Evolutionary conservation across 2,329 filamentous ascomycete genomes (phyloP).

Genomic region (Fusarium nodosum): DNA sequence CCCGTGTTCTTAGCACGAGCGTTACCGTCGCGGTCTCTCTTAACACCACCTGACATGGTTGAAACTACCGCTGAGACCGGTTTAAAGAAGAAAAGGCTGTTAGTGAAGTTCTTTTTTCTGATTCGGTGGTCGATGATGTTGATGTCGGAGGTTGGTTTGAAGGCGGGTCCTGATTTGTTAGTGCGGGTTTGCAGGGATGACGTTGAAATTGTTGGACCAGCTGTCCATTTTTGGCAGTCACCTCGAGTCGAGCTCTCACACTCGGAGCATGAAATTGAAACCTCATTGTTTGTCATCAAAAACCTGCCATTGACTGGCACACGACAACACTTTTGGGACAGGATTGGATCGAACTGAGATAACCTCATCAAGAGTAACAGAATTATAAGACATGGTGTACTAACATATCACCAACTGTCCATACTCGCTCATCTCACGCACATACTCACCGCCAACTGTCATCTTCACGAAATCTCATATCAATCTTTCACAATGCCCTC

Average conservation of each 20-base stretch:
- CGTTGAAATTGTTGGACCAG: slow-evolving; percentile 43
- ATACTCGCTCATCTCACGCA: slow-evolving; percentile 18
- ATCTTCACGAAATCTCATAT: slow-evolving; percentile 33
- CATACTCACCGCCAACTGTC: slow-evolving; percentile 47
- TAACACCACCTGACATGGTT: slow-evolving; percentile 35
- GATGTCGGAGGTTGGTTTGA: slow-evolving; percentile 41
- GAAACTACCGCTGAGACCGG: neutral
- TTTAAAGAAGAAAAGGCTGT: neutral
- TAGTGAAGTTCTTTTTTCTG: slow-evolving; percentile 6
- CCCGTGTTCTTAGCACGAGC: slow-evolving; percentile 56
- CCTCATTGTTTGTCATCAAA: slow-evolving; percentile 20
- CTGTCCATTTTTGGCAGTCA: slow-evolving; percentile 36
- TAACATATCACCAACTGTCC: neutral
- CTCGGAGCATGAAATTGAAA: slow-evolving; percentile 2
- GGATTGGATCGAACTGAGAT: neutral
- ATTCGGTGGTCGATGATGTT: slow-evolving; percentile 41
- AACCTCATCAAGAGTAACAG: neutral
- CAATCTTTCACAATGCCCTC: slow-evolving; percentile 42
- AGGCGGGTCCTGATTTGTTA: slow-evolving; percentile 41
- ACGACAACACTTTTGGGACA: slow-evolving; percentile 16
- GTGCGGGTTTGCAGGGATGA: slow-evolving; percentile 43
- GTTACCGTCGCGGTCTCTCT: slow-evolving; percentile 61
- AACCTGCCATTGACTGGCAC: slow-evolving; percentile 29
- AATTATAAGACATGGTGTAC: slow-evolving; percentile 34
- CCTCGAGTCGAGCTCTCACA: slow-evolving; percentile 13